Evolutionary conservation across 495 filamentous ascomycete genomes (phyloP).

Genomic region (Bombardia bombarda): DNA sequence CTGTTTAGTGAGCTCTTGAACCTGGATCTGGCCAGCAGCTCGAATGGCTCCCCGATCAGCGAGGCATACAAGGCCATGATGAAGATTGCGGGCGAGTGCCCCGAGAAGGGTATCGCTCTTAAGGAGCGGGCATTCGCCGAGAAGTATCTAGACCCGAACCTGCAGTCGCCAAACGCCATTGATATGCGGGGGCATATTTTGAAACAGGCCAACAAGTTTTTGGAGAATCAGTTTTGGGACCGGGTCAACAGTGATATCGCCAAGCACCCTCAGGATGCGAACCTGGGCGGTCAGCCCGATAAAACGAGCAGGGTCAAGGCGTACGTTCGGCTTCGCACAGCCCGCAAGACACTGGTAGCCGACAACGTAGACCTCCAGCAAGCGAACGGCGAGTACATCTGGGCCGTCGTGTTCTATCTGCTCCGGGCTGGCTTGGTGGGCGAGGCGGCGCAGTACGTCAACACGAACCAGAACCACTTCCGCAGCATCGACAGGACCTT

Average conservation of each 20-base stretch:
- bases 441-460: slow-evolving; percentile 82
- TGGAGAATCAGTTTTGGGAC: slow-evolving; percentile 66
- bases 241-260: slow-evolving; percentile 66
- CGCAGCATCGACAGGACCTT: slow-evolving; percentile 86
- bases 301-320: slow-evolving; percentile 84
- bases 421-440: slow-evolving; percentile 73
- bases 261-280: slow-evolving; percentile 81
- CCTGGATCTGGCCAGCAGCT: slow-evolving; percentile 58
- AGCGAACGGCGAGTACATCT: slow-evolving; percentile 75
- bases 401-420: slow-evolving; percentile 92
- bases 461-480: slow-evolving; percentile 66
- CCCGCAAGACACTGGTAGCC: slow-evolving; percentile 68
- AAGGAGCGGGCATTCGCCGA: slow-evolving; percentile 69
- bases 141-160: slow-evolving; percentile 63
- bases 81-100: slow-evolving; percentile 60
- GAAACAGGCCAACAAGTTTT: slow-evolving; percentile 62
- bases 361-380: slow-evolving; percentile 67
- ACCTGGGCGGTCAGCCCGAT: slow-evolving; percentile 80
- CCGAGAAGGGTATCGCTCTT: slow-evolving; percentile 46
- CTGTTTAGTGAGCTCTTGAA: slow-evolving; percentile 67
- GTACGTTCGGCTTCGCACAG: slow-evolving; percentile 70
- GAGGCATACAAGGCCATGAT: slow-evolving; percentile 74
- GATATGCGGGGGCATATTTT: slow-evolving; percentile 66
- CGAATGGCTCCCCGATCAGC: slow-evolving; percentile 58
- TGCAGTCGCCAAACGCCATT: slow-evolving; percentile 51